A percentile compares a stretch with the other conserved stretches of the same genome.
Evolutionary conservation across 2,329 filamentous ascomycete species (phyloP).

Genomic region (Botryotinia narcissicola): DNA sequence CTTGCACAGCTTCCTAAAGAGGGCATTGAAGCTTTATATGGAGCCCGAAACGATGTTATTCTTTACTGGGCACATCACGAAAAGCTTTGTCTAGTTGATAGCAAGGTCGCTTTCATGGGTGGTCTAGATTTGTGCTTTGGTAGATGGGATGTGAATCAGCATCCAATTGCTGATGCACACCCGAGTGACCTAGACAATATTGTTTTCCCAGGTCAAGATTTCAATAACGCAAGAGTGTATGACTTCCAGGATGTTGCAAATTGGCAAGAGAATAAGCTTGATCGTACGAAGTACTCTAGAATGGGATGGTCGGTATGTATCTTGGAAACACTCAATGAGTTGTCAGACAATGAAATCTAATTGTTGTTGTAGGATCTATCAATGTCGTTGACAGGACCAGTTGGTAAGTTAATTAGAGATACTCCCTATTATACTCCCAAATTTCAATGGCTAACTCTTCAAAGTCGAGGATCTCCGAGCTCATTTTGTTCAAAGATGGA

Average conservation of each 20-base stretch:
- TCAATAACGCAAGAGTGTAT: conserved; percentile 82
- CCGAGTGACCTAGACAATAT: conserved; percentile 72
- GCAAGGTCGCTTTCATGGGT: conserved; percentile 83
- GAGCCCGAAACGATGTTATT: conserved; percentile 75
- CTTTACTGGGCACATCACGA: conserved; percentile 94
- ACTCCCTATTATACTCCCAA: conserved; percentile 40
- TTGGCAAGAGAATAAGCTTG: conserved; percentile 83
- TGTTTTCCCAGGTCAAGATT: conserved; percentile 86
- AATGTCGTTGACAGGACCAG: conserved; percentile 66
- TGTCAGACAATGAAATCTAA: not conserved
- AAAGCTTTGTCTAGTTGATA: conserved; percentile 81
- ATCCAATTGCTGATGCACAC: conserved; percentile 74
- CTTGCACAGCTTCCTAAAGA: conserved; percentile 68
- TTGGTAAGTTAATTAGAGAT: conserved; percentile 4
- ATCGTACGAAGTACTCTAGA: conserved; percentile 72
- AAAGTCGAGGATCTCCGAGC: conserved; percentile 66
- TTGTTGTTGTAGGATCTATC: conserved; percentile 59
- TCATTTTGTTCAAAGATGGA: conserved; percentile 87
- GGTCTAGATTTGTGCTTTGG: conserved; percentile 86
- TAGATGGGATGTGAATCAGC: conserved; percentile 83
- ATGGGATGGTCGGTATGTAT: conserved; percentile 77
- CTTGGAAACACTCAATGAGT: not conserved
- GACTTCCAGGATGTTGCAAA: conserved; percentile 74
- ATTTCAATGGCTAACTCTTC: conserved; percentile 36
- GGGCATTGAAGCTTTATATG: conserved; percentile 75